Base-by-base conservation (phyloP, 2,329 filamentous ascomycete genomes). In the Phoma sp. region DNA sequence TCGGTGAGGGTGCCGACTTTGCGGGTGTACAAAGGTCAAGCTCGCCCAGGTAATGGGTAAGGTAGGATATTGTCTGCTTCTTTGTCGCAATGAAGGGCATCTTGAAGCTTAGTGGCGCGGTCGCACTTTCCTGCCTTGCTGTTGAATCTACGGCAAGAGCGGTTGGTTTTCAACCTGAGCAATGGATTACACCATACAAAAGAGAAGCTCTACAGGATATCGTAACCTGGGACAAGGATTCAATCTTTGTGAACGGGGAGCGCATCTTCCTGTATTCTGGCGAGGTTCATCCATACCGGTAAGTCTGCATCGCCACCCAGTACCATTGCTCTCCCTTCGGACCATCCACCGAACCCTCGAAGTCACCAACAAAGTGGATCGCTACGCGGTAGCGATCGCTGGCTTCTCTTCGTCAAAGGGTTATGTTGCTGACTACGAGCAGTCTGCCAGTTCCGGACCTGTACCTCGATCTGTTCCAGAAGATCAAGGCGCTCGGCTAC, bases 401-500 rank as follows among this genome's bases (percentile, higher is more conserved):
- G n/a, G n/a, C n/a, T n/a, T n/a, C n/a, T n/a, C 14, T 26, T 11
- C 6, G 9, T 7, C 15, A 9, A 38, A 21, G 42, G 7, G 2
- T 23, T 26, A 20, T 20, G 9, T 18, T 28, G 4, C 26, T 46
- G 23, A 40, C 17, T 4, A n/a, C 6, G 11, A 14, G 2, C 40
- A 82, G 84, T 61, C 74, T 88, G 1, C 85, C 86, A 1, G 85
- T 88, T 1, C 81, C 84, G 2, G 77, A 79, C 40, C 77, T 89
- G 4, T 87, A 87, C 78, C 78, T 90, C 7, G 91, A 93, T 61
- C 69, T 93, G 2, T 88, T 96, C 63, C 87, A 95, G 66, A 96
- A 96, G 75, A 85, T 93, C 72, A 92, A 89, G 73, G 87, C 90
- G 0, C 76, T 92, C 1, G 91, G 91, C 0, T 93, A 92, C 76